Conservation (phyloP, 352 stramenopile species). For the Phytopythium oedochilum region DNA sequence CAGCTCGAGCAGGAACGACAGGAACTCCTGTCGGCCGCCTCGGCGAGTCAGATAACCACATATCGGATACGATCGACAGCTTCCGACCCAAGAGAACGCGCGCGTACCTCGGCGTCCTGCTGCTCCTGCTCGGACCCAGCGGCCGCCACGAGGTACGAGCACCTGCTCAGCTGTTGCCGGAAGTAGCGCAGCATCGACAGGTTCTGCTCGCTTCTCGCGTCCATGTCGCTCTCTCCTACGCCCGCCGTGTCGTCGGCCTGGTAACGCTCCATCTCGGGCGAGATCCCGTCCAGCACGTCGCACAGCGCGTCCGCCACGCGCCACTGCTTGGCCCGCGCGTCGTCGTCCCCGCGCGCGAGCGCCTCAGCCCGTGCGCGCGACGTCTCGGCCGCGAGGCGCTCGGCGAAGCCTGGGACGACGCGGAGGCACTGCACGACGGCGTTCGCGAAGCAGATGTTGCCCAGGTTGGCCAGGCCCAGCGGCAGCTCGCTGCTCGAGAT, state of each 20-base stretch:
- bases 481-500: conserved; percentile 8
- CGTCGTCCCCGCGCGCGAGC: not conserved
- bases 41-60: not conserved
- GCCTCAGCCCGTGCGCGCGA: not conserved
- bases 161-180: conserved; percentile 30
- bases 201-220: conserved; percentile 1
- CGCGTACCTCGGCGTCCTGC: conserved; percentile 58
- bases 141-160: conserved; percentile 39
- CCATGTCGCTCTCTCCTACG: not conserved
- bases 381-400: conserved; percentile 6
- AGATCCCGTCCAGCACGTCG: conserved; percentile 8
- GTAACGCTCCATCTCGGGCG: not conserved
- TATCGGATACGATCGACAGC: not conserved
- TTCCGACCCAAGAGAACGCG: not conserved
- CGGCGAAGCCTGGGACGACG: conserved; percentile 34
- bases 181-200: conserved; percentile 18
- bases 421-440: conserved; percentile 66
- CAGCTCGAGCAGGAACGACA: conserved; percentile 66
- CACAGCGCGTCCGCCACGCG: conserved; percentile 8
- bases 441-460: conserved; percentile 78
- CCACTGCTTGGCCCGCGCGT: conserved; percentile 2
- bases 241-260: not conserved
- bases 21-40: conserved; percentile 35
- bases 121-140: conserved; percentile 49
- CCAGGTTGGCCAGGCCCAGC: conserved; percentile 50